These are phyloP conservation scores for Hansfordia pulvinata DNA, from an alignment of 2,329 filamentous ascomycete genomes.

Conservation along the genomic window DNA sequence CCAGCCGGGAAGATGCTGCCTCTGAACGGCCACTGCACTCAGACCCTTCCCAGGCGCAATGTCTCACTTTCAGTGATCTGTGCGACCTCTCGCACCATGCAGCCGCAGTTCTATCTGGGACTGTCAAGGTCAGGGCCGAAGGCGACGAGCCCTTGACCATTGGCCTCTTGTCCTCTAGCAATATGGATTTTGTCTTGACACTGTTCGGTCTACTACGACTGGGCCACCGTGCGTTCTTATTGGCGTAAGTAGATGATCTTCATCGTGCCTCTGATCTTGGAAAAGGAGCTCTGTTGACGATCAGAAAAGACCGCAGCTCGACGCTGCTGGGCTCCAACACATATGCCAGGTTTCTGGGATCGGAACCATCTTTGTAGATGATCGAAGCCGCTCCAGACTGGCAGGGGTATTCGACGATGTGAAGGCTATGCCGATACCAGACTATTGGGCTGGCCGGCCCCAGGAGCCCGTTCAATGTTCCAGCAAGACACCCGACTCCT, in stretches of 20 bases:
- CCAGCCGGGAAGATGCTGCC: constrained; percentile 3
- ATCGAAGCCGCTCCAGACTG: constrained; percentile 5
- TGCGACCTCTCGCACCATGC: constrained; percentile 17
- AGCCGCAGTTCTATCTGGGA: constrained; percentile 12
- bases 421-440: constrained; percentile 6
- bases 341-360: constrained; percentile 34
- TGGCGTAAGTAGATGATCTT: constrained; percentile 27
- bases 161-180: constrained; percentile 42
- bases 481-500: background rate
- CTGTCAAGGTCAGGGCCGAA: background rate
- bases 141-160: constrained; percentile 15
- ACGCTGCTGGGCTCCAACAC: constrained; percentile 30
- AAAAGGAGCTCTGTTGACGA: constrained; percentile 2
- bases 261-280: background rate
- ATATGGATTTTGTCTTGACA: constrained; percentile 39
- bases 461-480: background rate
- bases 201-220: constrained; percentile 46
- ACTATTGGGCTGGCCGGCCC: constrained; percentile 1
- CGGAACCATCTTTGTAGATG: constrained; percentile 29
- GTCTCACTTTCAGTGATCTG: constrained; percentile 16
- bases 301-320: constrained; percentile 27
- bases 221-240: constrained; percentile 38
- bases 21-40: too few species aligned
- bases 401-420: constrained; percentile 4
- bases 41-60: background rate